Conservation (phyloP, 257 asterid genomes). For the Gentiana dahurica region DNA sequence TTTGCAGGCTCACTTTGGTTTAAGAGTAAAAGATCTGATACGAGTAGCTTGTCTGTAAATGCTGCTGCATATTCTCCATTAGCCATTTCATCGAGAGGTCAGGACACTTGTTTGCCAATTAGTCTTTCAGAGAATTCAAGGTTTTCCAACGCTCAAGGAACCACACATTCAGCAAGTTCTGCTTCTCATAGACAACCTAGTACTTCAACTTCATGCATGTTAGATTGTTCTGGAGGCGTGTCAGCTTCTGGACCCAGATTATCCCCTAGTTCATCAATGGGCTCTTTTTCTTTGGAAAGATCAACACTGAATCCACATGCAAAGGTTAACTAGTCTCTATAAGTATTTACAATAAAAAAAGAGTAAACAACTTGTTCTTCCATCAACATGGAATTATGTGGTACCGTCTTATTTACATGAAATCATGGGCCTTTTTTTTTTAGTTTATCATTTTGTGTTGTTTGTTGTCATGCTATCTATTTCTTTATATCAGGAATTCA, state of each 20-base stretch:
- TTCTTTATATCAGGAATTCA: conserved; percentile 59
- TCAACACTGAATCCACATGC: conserved; percentile 86
- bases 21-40: conserved; percentile 38
- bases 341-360: too few species aligned
- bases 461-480: conserved; percentile 1
- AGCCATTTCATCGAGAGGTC: conserved; percentile 41
- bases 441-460: background rate
- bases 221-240: conserved; percentile 59
- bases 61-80: conserved; percentile 51
- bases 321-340: conserved; percentile 40
- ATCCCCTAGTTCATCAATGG: conserved; percentile 75
- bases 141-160: conserved; percentile 42
- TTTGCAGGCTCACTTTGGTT: conserved; percentile 30
- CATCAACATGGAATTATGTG: too few species aligned
- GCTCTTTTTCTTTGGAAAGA: conserved; percentile 85
- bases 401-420: too few species aligned
- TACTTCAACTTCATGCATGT: conserved; percentile 50
- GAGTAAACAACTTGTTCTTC: too few species aligned
- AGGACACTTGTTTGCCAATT: conserved; percentile 34
- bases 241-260: conserved; percentile 64
- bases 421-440: background rate
- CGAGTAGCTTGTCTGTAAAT: conserved; percentile 43
- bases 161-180: conserved; percentile 23
- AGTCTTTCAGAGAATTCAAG: conserved; percentile 29
- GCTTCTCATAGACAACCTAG: conserved; percentile 37